phyloP scores from a whole-genome alignment of 2,329 filamentous ascomycete genomes.

The Diaporthe ampelina region DNA sequence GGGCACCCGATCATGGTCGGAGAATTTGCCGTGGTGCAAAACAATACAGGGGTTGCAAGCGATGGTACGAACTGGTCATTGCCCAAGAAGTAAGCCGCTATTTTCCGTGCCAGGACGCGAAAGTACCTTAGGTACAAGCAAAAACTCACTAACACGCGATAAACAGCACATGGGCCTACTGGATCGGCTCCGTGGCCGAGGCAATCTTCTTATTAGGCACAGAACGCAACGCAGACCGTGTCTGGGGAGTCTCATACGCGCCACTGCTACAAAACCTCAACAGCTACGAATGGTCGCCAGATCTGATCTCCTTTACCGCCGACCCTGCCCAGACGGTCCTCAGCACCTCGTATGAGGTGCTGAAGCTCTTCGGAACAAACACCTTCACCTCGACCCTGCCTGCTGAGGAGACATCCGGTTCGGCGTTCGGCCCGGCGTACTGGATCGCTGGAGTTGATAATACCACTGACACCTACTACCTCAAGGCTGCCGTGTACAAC shows the following conservation, averaged over 20 bases:
- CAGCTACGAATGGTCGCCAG: slow-evolving; percentile 64
- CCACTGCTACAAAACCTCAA: slow-evolving; percentile 56
- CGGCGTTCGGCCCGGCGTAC: slow-evolving; percentile 39
- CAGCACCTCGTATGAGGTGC: slow-evolving; percentile 41
- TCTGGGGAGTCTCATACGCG: slow-evolving; percentile 35
- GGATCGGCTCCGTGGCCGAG: slow-evolving; percentile 72
- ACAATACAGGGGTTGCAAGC: slow-evolving; percentile 47
- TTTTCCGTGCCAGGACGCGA: background rate
- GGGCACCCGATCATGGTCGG: slow-evolving; percentile 52
- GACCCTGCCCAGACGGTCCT: slow-evolving; percentile 38
- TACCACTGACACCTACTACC: slow-evolving; percentile 36
- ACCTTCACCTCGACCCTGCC: slow-evolving; percentile 39
- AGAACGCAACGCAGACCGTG: slow-evolving; percentile 59
- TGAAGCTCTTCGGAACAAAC: slow-evolving; percentile 36
- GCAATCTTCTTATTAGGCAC: slow-evolving; percentile 67
- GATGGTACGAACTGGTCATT: slow-evolving; percentile 30
- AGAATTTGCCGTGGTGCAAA: slow-evolving; percentile 53
- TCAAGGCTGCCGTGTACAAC: slow-evolving; percentile 51
- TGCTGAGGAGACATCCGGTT: slow-evolving; percentile 44
- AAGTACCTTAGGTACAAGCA: background rate
- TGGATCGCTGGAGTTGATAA: slow-evolving; percentile 44
- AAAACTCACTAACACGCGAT: slow-evolving; percentile 6
- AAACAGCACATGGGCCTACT: slow-evolving; percentile 56
- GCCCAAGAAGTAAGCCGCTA: slow-evolving; percentile 31
- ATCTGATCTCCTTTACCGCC: slow-evolving; percentile 40